These are phyloP conservation scores for Calocybe gambosa DNA, from an alignment of 1,284 basidiomycete genomes.

Conservation along the genomic window DNA sequence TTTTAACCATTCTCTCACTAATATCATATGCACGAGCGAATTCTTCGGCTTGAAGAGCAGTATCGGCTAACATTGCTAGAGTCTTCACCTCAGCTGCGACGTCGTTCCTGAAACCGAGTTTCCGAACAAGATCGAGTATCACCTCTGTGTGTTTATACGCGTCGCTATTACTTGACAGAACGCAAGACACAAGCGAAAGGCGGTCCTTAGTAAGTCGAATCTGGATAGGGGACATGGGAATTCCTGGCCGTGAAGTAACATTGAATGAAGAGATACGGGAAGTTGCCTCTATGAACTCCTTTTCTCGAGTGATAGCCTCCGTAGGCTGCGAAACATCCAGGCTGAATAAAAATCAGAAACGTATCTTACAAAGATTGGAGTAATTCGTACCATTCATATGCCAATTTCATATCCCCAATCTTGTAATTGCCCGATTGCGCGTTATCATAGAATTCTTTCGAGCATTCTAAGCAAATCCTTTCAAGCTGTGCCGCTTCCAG, in stretches of 20 bases:
- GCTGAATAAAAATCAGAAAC: conserved; percentile 34
- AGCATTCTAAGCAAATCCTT: conserved; percentile 73
- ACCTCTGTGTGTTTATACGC: conserved; percentile 88
- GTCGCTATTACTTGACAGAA: conserved; percentile 76
- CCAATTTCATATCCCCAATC: conserved; percentile 89
- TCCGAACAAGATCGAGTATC: conserved; percentile 81
- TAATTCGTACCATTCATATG: conserved; percentile 79
- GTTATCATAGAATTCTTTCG: conserved; percentile 90
- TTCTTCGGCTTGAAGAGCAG: conserved; percentile 77
- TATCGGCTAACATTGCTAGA: conserved; percentile 83
- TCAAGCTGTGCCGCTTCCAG: conserved; percentile 57
- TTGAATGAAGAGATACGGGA: conserved; percentile 81
- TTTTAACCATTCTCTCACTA: conserved; percentile 66
- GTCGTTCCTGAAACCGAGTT: conserved; percentile 76
- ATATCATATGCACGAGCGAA: conserved; percentile 68
- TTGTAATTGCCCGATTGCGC: conserved; percentile 87
- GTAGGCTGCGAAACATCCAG: conserved; percentile 68
- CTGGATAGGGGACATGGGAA: conserved; percentile 82
- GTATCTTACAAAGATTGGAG: background rate
- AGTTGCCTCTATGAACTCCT: conserved; percentile 93
- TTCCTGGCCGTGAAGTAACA: conserved; percentile 65
- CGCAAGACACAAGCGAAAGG: conserved; percentile 73
- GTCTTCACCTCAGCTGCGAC: conserved; percentile 71
- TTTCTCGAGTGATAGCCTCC: conserved; percentile 60
- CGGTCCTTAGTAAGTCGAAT: conserved; percentile 85